These are phyloP conservation scores for Aureobasidium sp. DNA, from an alignment of 2,329 filamentous ascomycete genomes.

Conservation along the genomic window DNA sequence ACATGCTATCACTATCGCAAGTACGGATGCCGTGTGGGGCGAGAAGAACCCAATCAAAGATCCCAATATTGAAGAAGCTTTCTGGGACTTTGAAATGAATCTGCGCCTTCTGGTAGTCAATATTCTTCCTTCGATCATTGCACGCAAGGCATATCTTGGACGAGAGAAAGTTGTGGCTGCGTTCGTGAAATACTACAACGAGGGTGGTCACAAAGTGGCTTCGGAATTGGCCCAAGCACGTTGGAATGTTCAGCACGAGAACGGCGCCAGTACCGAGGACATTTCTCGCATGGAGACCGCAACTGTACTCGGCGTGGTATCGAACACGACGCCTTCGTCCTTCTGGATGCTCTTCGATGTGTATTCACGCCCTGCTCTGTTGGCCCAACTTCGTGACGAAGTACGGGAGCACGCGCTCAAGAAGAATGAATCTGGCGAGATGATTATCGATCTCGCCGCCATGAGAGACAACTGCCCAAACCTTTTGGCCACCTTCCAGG, in stretches of 20 bases:
- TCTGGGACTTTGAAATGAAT: slow-evolving; percentile 36
- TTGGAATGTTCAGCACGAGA: slow-evolving; percentile 14
- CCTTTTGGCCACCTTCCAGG: slow-evolving; percentile 32
- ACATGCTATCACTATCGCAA: slow-evolving; percentile 34
- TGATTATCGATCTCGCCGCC: slow-evolving; percentile 29
- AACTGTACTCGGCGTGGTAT: slow-evolving; percentile 28
- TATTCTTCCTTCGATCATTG: slow-evolving; percentile 30
- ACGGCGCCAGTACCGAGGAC: slow-evolving; percentile 19
- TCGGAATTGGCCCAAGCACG: slow-evolving; percentile 24
- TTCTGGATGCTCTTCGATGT: slow-evolving; percentile 36
- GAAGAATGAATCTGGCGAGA: slow-evolving; percentile 24
- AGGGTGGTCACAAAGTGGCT: slow-evolving; percentile 20
- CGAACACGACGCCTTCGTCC: slow-evolving; percentile 32
- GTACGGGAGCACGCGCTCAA: slow-evolving; percentile 20
- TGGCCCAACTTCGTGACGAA: slow-evolving; percentile 30
- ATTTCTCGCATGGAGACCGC: slow-evolving; percentile 26
- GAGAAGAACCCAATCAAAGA: slow-evolving; percentile 36
- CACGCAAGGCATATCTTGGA: slow-evolving; percentile 32
- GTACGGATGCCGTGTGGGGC: slow-evolving; percentile 37
- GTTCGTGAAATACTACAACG: slow-evolving; percentile 25
- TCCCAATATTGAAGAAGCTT: slow-evolving; percentile 29
- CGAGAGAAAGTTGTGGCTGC: slow-evolving; percentile 26
- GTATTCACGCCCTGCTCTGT: slow-evolving; percentile 29
- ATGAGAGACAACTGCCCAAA: slow-evolving; percentile 31
- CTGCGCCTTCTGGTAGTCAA: slow-evolving; percentile 19